Evolutionary conservation across 768 basidiomycete genomes (phyloP), one percentile per base, ranked within the genome.

Genomic region (Hortiboletus flavorubellus): DNA sequence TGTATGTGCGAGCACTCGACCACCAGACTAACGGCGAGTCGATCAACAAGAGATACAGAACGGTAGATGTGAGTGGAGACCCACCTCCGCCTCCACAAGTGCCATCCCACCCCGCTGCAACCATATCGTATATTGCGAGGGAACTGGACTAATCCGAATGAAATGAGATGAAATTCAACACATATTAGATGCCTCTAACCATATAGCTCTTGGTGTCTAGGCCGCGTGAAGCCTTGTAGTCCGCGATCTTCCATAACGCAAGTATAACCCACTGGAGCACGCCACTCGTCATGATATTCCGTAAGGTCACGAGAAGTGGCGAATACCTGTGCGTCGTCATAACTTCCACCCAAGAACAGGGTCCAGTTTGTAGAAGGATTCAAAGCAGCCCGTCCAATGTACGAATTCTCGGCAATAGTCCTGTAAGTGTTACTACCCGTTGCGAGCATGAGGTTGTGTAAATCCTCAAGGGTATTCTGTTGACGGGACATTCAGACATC

Each of bases 401-500:
- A 75, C 11, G 80, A 80, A 5, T 59, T 62, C 43, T 79, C 75
- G 8, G 76, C 78, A 3, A 81, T 69, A 14, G 45, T 49, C 15
- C 37, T 29, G 44, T 74, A 83, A 15, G 76, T 66, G 53, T 79
- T 62, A 4, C 68, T 72, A 14, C 73, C 74, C 5, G 76, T 77
- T 12, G 75, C 77, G 12, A 83, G 73, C 82, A 83, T 83, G 49
- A 83, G 67, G 64, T 81, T 83, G 59, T 83, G 80, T 14, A 83
- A 64, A 58, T 83, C 81, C 60, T 83, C 82, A 31, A 82, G 59
- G 6, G 81, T 74, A 58, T 83, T 84, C 82, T 83, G n/a, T 51
- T 45, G 21, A 52, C 37, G 23, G 33, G 10, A 21, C 8, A 16
- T n/a, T 16, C 21, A 40, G 23, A 46, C 26, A 12, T 40, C 15